Conservation (phyloP, 345 rosid genomes). For the Jatropha curcas region DNA sequence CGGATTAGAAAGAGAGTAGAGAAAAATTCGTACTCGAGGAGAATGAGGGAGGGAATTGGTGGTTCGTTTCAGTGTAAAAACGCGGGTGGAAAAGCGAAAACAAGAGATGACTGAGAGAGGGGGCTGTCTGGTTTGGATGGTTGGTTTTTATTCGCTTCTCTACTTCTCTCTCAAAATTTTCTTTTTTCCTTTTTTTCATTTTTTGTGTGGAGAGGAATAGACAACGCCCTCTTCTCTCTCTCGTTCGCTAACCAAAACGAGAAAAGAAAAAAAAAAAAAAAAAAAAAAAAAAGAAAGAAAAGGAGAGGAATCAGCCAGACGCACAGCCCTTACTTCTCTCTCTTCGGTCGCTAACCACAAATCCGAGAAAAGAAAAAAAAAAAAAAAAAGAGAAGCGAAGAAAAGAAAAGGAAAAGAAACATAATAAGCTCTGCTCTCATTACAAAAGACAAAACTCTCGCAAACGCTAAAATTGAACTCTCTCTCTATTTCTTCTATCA, state of each 20-base stretch:
- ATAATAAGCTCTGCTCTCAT: too few species aligned
- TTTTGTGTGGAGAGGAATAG: slow-evolving; percentile 67
- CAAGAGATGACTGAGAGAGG: neutral
- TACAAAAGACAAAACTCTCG: too few species aligned
- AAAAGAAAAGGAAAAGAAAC: too few species aligned
- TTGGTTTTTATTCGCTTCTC: slow-evolving; percentile 40
- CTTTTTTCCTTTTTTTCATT: slow-evolving; percentile 12
- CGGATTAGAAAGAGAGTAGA: neutral
- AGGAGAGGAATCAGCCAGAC: too few species aligned
- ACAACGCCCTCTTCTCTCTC: slow-evolving; percentile 37
- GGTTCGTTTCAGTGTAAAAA: slow-evolving; percentile 26
- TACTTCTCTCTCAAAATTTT: neutral
- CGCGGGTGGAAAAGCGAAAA: slow-evolving; percentile 26
- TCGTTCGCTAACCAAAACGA: slow-evolving; percentile 11
- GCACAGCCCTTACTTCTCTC: too few species aligned
- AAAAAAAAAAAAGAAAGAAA: too few species aligned
- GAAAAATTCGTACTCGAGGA: neutral
- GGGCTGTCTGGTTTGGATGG: slow-evolving; percentile 34
- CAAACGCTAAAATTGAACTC: too few species aligned
- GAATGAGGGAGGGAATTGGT: neutral
- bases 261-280: neutral
- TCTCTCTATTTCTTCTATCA: too few species aligned
- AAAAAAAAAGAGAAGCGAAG: too few species aligned
- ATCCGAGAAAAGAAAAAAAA: too few species aligned
- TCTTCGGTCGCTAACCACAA: too few species aligned